Base-by-base conservation (phyloP, 495 filamentous ascomycete genomes). In the Aspergillus haitiensis region DNA sequence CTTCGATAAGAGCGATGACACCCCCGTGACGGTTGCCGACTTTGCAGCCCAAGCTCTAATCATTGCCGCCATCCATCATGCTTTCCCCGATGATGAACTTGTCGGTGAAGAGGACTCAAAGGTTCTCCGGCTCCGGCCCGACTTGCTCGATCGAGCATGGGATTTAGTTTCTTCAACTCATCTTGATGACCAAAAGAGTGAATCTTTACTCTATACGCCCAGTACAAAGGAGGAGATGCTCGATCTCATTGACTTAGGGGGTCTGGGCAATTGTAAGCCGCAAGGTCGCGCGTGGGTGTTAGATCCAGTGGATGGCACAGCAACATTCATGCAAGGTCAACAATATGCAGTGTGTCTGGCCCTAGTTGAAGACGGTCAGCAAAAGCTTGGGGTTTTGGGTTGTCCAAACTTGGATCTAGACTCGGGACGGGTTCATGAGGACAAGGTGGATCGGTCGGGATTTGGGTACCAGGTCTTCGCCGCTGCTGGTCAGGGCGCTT, bases 231-330 rank as follows among this genome's bases (percentile, higher is more conserved):
- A 85, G 34, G 77, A 84, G 56, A 81, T 89, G 76, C 81, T 88
- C 37, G 62, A 79, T 13, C 63, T 84, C 52, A 88, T 91, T 63
- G 86, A 89, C 66, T 72, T 81, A 47, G 86, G 86, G 34, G 80
- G 80, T 1, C 70, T 71, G 45, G 80, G 78, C 2, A 69, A 67
- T 9, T 75, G 77, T 13, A 65, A 70, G 1, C 64, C 63, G 0
- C 70, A 73, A 2, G 69, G 74, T 3, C 68, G 81, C 5, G 73
- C 81, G 1, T 90, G 86, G 86, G 82, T 88, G 4, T 79, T 90
- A 36, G 88, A 90, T 65, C 88, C 88, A 0, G 87, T 90, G 47
- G 88, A 90, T 59, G 88, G 88, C 27, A 90, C 88, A 0, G 82
- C 81, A 39, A 86, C 84, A 3, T 90, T 86, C 55, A 79, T 90